A percentile compares a stretch with the other conserved stretches of the same genome.
These are phyloP conservation scores for Anethum foeniculum DNA, from an alignment of 140 eudicot species.

Conservation along the genomic window DNA sequence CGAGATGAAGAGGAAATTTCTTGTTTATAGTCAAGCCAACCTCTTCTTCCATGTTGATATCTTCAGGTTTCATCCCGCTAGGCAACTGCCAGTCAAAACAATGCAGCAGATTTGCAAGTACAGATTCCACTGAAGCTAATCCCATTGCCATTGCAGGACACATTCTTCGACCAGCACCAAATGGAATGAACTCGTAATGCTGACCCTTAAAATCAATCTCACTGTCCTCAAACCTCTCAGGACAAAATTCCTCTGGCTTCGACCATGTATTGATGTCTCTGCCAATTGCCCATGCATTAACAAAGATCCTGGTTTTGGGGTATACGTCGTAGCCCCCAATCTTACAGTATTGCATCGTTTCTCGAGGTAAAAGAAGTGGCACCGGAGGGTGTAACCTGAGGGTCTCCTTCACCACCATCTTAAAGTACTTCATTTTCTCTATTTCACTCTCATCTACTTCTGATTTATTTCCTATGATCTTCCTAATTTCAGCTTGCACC, in stretches of 20 bases:
- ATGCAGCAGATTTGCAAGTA: slow-evolving; percentile 4
- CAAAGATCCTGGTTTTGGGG: slow-evolving; percentile 5
- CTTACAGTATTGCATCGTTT: not conserved
- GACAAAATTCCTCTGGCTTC: slow-evolving; percentile 4
- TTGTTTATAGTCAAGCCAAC: slow-evolving; percentile 2
- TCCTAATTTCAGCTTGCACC: slow-evolving; percentile 10
- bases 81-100: slow-evolving; percentile 15
- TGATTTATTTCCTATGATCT: not conserved
- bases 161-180: slow-evolving; percentile 18
- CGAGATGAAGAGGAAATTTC: slow-evolving; percentile 8
- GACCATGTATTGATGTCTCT: slow-evolving; percentile 5
- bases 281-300: slow-evolving; percentile 14
- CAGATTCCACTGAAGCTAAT: not conserved
- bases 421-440: not conserved
- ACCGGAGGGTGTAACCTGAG: slow-evolving; percentile 13
- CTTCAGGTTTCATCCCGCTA: not conserved
- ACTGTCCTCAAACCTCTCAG: slow-evolving; percentile 15
- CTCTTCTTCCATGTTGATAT: slow-evolving; percentile 12
- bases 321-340: slow-evolving; percentile 1
- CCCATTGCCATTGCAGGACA: slow-evolving; percentile 11
- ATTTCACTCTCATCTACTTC: not conserved
- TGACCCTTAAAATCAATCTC: slow-evolving; percentile 15
- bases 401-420: slow-evolving; percentile 13
- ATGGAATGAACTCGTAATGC: slow-evolving; percentile 15
- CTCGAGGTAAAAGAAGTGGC: slow-evolving; percentile 9